Conservation (phyloP, 495 filamentous ascomycete genomes). For the Apiosordaria backusii region DNA sequence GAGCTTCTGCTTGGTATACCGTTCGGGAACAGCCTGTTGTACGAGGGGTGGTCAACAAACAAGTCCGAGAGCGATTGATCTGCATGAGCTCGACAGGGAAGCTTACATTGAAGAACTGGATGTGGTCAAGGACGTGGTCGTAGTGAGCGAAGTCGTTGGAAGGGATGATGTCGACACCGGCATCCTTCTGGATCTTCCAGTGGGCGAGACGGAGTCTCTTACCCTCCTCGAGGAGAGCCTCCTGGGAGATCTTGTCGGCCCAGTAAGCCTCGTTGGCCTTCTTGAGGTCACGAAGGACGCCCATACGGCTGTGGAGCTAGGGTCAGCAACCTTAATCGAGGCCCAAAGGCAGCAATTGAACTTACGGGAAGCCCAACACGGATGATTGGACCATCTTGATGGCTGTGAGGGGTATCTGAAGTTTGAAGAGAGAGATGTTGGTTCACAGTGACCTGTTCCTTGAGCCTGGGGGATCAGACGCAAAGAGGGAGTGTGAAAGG, state of each 20-base stretch:
- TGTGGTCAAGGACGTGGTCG: constrained; percentile 97
- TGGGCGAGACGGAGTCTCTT: constrained; percentile 93
- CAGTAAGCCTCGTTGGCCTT: constrained; percentile 98
- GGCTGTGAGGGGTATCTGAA: constrained; percentile 17
- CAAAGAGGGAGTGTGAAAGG: constrained; percentile 17
- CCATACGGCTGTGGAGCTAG: constrained; percentile 63
- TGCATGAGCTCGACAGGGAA: neutral
- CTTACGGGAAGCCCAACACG: constrained; percentile 38
- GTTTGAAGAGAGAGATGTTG: constrained; percentile 16
- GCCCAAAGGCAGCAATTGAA: constrained; percentile 1
- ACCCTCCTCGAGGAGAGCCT: constrained; percentile 84
- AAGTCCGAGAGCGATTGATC: constrained; percentile 1
- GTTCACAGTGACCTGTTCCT: constrained; percentile 13
- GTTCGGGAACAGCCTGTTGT: constrained; percentile 74
- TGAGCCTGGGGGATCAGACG: constrained; percentile 13
- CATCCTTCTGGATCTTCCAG: constrained; percentile 99
- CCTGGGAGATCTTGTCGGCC: constrained; percentile 85
- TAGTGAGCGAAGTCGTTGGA: constrained; percentile 99
- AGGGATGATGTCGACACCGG: constrained; percentile 93
- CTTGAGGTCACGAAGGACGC: constrained; percentile 97
- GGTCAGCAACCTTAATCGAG: constrained; percentile 66
- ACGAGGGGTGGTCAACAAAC: constrained; percentile 5
- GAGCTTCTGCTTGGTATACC: constrained; percentile 83
- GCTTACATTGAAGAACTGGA: constrained; percentile 94
- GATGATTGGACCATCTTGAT: constrained; percentile 74